Percentiles rank a stretch among this genome's conserved stretches.
Evolutionary conservation across 1,139 yeast genomes (phyloP).

Genomic region (Suhomyces ambrosiae): DNA sequence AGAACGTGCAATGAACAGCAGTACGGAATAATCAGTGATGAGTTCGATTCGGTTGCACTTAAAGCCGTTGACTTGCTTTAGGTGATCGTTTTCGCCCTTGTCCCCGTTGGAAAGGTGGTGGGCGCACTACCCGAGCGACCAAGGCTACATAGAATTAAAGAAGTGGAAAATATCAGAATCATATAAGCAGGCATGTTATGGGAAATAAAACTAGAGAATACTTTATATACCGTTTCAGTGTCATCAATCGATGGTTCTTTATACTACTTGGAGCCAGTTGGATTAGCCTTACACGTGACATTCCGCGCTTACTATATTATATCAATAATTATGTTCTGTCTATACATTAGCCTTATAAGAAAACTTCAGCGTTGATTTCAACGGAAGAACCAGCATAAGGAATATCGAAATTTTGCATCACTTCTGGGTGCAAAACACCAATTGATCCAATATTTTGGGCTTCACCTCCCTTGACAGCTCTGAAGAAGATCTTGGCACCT

Average conservation of each 20-base stretch:
- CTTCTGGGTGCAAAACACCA: constrained; percentile 97
- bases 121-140: not conserved
- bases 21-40: not conserved
- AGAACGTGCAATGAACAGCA: not conserved
- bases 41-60: not conserved
- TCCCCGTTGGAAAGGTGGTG: constrained; percentile 1
- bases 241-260: too few relatives aligned
- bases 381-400: constrained; percentile 92
- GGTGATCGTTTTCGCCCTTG: constrained; percentile 1
- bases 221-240: too few relatives aligned
- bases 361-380: constrained; percentile 86
- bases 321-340: too few relatives aligned
- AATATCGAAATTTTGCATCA: constrained; percentile 79
- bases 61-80: not conserved
- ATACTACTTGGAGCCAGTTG: too few relatives aligned
- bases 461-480: constrained; percentile 60
- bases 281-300: not conserved
- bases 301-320: not conserved
- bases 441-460: constrained; percentile 72
- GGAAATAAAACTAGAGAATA: too few relatives aligned
- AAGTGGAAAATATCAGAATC: too few relatives aligned
- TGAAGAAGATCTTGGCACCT: constrained; percentile 84
- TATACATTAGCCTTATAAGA: constrained; percentile 44
- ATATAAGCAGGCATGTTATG: too few relatives aligned
- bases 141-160: not conserved